Percentiles rank a stretch among this genome's conserved stretches.
Evolutionary conservation across 2,329 filamentous ascomycete genomes (phyloP).

Genomic region (Fusarium equiseti): DNA sequence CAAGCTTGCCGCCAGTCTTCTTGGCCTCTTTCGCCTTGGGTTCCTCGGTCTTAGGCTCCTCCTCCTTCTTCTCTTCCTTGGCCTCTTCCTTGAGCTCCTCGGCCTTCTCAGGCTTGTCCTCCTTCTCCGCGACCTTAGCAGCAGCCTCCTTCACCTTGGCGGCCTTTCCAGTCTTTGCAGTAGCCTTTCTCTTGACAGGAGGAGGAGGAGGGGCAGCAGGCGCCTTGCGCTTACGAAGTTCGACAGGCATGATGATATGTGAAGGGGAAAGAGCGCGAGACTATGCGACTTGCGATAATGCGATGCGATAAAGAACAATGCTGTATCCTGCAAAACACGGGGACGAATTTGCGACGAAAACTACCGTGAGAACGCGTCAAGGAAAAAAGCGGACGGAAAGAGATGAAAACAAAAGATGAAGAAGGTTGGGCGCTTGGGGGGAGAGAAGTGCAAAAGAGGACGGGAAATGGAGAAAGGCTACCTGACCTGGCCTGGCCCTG

Average conservation of each 20-base stretch:
- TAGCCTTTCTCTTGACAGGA: conserved; percentile 54
- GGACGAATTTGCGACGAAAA: conserved; percentile 19
- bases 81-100: conserved; percentile 46
- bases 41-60: conserved; percentile 43
- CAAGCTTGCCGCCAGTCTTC: conserved; percentile 54
- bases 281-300: conserved; percentile 28
- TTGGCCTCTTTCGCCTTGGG: conserved; percentile 54
- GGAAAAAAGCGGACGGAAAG: conserved; percentile 18
- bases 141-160: conserved; percentile 49
- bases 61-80: conserved; percentile 30
- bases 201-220: conserved; percentile 60
- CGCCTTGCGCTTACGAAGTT: conserved; percentile 72
- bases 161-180: conserved; percentile 30
- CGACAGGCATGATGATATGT: conserved; percentile 63
- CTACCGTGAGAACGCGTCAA: conserved; percentile 26
- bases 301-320: conserved; percentile 28
- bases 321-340: conserved; percentile 17
- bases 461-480: conserved; percentile 19
- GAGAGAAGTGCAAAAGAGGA: conserved; percentile 14
- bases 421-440: conserved; percentile 42
- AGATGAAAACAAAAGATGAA: conserved; percentile 41
- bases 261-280: conserved; percentile 1
- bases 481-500: conserved; percentile 32
- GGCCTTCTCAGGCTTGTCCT: conserved; percentile 52
- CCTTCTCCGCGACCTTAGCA: conserved; percentile 49